Evolutionary conservation across 495 filamentous ascomycete species (phyloP), one percentile per base, ranked within the genome.

Genomic region (Pseudoneurospora amorphoporcata): DNA sequence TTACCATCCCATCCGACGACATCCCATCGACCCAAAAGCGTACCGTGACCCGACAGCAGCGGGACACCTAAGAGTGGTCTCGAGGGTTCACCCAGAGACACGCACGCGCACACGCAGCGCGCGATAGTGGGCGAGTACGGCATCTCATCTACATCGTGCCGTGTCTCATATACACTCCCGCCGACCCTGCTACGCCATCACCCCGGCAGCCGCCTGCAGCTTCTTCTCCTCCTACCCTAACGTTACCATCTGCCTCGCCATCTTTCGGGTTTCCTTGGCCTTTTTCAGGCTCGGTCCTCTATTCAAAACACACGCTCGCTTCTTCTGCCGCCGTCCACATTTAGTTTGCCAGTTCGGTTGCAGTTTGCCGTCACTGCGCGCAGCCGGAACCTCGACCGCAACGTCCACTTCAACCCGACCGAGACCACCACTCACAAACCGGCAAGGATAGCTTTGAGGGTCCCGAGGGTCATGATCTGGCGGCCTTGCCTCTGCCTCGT

Each of bases 281-380:
- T 32, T 65, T 12, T 65, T 17, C 53, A 65, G 53, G 29, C 53
- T 65, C 53, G 14, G 6, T 29, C 53, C 29, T 65, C 12, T 65
- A 65, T 65, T 65, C 53, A 65, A 65, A 65, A 35, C 29, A 35
- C 14, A 65, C 53, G 53, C 53, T 65, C 53, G 53, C 53, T 65
- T 65, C 53, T 65, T 65, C 53, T 65, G 53, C 53, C 53, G 53
- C 29, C 53, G 53, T 35, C 53, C 53, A 8, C 14, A 17, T 65
- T 35, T 29, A 71, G 65, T 69, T 70, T 53, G 68, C 70, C 37
- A 72, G 69, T 47, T 53, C 39, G 32, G 73, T 73, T 72, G 39
- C 69, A 40, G 70, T 74, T 76, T 77, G 78, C 78, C 76, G 76
- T 74, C 73, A 74, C 78, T 72, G 73, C 72, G 74, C 72, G 72